A percentile compares a stretch with the other conserved stretches of the same genome.
phyloP scores from a whole-genome alignment of 371 early-diverging fungal species.

The Capillidium heterosporum region DNA sequence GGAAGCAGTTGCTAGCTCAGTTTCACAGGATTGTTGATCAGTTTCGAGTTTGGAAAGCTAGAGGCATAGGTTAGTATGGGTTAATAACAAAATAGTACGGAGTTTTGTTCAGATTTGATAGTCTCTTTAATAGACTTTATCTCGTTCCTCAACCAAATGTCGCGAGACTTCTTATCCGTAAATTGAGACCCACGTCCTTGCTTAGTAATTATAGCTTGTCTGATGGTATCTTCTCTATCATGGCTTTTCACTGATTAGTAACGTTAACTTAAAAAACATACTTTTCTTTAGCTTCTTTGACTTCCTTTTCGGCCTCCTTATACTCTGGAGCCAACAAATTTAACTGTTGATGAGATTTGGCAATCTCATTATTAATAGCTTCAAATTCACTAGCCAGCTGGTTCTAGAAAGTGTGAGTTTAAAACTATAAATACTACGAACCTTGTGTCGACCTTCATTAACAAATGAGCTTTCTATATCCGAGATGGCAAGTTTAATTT shows the following conservation, averaged over 20 bases:
- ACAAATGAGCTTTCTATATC: slow-evolving; percentile 20
- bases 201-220: slow-evolving; percentile 51
- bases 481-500: slow-evolving; percentile 29
- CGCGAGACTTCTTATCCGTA: slow-evolving; percentile 41
- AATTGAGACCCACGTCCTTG: slow-evolving; percentile 71
- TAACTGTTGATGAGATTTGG: not conserved
- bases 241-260: not conserved
- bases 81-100: not conserved
- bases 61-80: not conserved
- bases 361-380: not conserved
- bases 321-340: not conserved
- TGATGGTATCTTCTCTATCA: slow-evolving; percentile 20
- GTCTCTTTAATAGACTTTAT: slow-evolving; percentile 36
- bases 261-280: not conserved
- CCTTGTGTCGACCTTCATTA: too few species aligned
- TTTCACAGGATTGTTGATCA: slow-evolving; percentile 15
- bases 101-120: slow-evolving; percentile 8
- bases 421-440: too few species aligned
- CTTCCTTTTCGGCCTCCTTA: not conserved
- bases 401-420: not conserved
- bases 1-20: not conserved
- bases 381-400: not conserved
- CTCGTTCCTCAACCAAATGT: slow-evolving; percentile 49
- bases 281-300: not conserved
- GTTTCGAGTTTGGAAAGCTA: slow-evolving; percentile 7